A percentile compares a stretch with the other conserved stretches of the same genome.
Conservation (phyloP, 768 basidiomycete species). For the Lyophyllum atratum region DNA sequence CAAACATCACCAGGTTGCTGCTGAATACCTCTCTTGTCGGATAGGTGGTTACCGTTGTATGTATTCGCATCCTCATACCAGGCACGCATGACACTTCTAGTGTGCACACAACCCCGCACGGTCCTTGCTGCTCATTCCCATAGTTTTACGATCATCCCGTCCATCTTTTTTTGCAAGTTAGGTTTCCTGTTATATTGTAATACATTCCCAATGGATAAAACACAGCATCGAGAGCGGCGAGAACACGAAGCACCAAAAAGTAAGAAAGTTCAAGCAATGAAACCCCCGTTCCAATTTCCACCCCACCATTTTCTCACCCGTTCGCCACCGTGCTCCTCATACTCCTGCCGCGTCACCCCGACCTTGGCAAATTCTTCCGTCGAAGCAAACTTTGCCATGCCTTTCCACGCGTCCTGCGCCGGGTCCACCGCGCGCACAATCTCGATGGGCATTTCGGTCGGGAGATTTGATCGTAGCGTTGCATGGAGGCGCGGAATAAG, state of each 20-base stretch:
- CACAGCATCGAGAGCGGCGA: not conserved
- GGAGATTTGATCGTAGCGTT: constrained; percentile 81
- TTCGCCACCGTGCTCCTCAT: constrained; percentile 89
- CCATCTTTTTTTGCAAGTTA: constrained; percentile 23
- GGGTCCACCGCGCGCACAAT: constrained; percentile 69
- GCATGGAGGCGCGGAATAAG: constrained; percentile 67
- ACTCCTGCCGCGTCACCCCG: constrained; percentile 76
- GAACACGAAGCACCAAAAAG: not conserved
- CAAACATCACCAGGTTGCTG: constrained; percentile 55
- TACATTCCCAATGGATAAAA: constrained; percentile 21
- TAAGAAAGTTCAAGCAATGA: constrained; percentile 3
- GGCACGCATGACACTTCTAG: not conserved
- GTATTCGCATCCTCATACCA: constrained; percentile 4
- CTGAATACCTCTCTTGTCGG: constrained; percentile 29
- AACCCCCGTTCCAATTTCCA: constrained; percentile 76
- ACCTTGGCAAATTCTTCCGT: constrained; percentile 55
- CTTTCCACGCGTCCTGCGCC: constrained; percentile 81
- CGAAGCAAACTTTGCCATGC: constrained; percentile 79
- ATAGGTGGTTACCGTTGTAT: not conserved
- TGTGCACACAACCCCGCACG: not conserved
- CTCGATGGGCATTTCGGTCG: constrained; percentile 74
- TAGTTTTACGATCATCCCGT: constrained; percentile 11
- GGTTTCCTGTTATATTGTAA: constrained; percentile 22
- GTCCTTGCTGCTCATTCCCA: constrained; percentile 6
- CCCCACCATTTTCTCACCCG: constrained; percentile 90